These are phyloP conservation scores for Penicillium sp. DNA, from an alignment of 2,329 filamentous ascomycete genomes.

Conservation along the genomic window DNA sequence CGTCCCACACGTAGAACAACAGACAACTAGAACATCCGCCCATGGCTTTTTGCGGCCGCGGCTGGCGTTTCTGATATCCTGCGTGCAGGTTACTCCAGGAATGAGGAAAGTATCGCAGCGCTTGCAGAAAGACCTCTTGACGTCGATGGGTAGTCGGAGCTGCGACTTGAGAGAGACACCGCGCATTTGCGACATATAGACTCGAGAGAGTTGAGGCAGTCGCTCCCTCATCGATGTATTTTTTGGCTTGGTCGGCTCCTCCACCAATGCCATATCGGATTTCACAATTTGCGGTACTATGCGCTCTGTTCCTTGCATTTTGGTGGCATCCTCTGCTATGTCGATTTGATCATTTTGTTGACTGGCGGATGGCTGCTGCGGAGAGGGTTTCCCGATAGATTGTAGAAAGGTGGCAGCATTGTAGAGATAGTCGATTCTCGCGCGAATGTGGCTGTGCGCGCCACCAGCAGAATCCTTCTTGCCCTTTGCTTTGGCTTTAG, in stretches of 20 bases:
- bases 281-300: too few species aligned
- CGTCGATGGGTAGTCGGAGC: slow-evolving; percentile 60
- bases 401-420: too few species aligned
- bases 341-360: too few species aligned
- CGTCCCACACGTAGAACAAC: slow-evolving; percentile 60
- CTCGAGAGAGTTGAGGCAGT: slow-evolving; percentile 30
- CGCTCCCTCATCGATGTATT: too few species aligned
- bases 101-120: slow-evolving; percentile 68
- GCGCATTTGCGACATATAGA: slow-evolving; percentile 59
- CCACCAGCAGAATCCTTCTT: slow-evolving; percentile 43
- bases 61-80: slow-evolving; percentile 67
- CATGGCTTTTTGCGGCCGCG: slow-evolving; percentile 68
- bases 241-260: too few species aligned
- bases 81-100: slow-evolving; percentile 58
- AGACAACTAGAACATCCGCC: slow-evolving; percentile 70
- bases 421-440: slow-evolving; percentile 71
- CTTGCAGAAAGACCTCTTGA: slow-evolving; percentile 80
- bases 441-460: slow-evolving; percentile 66
- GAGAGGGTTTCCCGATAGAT: too few species aligned
- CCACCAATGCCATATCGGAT: too few species aligned
- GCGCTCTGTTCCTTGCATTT: too few species aligned
- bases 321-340: too few species aligned
- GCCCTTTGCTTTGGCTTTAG: slow-evolving; percentile 47
- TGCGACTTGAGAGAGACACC: slow-evolving; percentile 69
- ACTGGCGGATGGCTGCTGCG: too few species aligned